Conservation (phyloP, 1,139 yeast species). For the Arxiozyma slooffiae region DNA sequence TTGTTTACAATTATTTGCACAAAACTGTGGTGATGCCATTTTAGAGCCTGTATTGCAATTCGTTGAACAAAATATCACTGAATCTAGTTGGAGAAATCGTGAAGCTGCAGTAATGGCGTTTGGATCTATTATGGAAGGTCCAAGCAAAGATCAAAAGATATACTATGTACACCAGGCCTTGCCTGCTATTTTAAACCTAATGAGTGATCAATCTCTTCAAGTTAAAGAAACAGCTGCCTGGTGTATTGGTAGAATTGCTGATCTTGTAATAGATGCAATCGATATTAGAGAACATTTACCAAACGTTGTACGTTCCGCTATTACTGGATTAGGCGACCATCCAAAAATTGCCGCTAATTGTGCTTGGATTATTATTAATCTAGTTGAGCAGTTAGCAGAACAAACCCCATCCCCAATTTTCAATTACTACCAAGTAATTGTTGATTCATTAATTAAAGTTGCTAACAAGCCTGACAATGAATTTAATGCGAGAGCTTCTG, state of each 20-base stretch:
- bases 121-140: constrained; percentile 94
- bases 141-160: constrained; percentile 63
- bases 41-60: constrained; percentile 76
- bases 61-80: constrained; percentile 62
- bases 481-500: constrained; percentile 83
- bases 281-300: constrained; percentile 57
- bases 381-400: constrained; percentile 75
- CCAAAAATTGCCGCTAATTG: constrained; percentile 91
- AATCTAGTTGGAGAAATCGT: constrained; percentile 69
- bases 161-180: constrained; percentile 70
- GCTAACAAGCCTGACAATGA: constrained; percentile 73
- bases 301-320: constrained; percentile 58
- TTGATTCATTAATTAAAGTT: constrained; percentile 61
- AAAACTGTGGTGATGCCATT: constrained; percentile 74
- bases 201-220: constrained; percentile 64
- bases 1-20: constrained; percentile 88
- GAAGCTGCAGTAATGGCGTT: constrained; percentile 99
- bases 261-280: constrained; percentile 70
- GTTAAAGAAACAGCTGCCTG: constrained; percentile 97
- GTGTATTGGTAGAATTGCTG: constrained; percentile 96
- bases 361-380: constrained; percentile 92
- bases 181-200: constrained; percentile 62
- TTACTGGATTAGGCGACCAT: constrained; percentile 74
- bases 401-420: constrained; percentile 58
- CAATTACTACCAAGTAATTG: constrained; percentile 55